Base-by-base conservation (phyloP, 768 basidiomycete genomes). In the Gloeopeniophorella convolvens region DNA sequence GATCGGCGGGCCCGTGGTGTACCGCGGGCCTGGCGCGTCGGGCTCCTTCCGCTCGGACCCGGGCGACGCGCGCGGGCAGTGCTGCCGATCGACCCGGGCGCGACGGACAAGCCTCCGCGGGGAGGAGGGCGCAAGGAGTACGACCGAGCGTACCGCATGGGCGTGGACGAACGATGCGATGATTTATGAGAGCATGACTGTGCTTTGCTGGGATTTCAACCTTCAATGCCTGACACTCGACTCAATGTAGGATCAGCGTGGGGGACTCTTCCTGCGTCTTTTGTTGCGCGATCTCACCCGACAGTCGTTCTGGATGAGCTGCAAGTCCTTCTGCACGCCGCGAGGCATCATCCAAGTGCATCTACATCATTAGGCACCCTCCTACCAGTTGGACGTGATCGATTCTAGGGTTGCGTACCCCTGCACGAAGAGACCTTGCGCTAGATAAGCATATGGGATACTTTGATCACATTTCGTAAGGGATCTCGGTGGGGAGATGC, bases 1-100 rank as follows among this genome's bases (percentile, higher is more conserved):
- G 40, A 78, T 84, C 51, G 68, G 82, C 35, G 84, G 82, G 82
- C 52, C 79, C 80, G 60, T n/a, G n/a, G n/a, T n/a, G n/a, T 82
- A 83, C 55, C 58, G 65, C 24, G 48, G 46, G 12, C 21, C 60
- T 69, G 15, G 56, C 69, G 43, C 41, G 12, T 46, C 48, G 2
- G 51, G 41, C 26, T 55, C 54, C 15, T 57, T 35, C 42, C 48
- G 49, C 21, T 54, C 49, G 20, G 59, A 48, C 26, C 20, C 41
- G 1, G 41, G 50, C 20, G 48, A 42, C 6, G 52, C 60, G 34
- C 60, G 59, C 31, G 55, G 44, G 23, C 50, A 51, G 52, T 42
- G 21, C 69, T 84, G 32, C 81, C 81, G 5, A 78, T 80, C 59
- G 83, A 83, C 63, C 78, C 77, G 37, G 71, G 75, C 43, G 78